phyloP scores from a whole-genome alignment of 768 basidiomycete species.

The Tulasnella sp. region DNA sequence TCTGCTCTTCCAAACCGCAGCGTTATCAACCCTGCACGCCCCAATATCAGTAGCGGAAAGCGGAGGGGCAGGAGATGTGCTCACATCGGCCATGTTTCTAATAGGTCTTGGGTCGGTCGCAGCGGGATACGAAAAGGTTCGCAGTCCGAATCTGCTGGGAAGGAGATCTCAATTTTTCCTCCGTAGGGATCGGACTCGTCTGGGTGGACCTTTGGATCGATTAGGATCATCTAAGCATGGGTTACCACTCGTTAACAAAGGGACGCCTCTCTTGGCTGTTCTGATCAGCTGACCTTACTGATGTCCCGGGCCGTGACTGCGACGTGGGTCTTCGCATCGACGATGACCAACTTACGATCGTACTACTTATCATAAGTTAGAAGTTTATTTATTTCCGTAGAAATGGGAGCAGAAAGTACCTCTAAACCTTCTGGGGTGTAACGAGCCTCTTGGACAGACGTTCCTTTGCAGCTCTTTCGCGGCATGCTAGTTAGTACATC shows the following conservation, averaged over 20 bases:
- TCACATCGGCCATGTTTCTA: constrained; percentile 63
- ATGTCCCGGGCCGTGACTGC: constrained; percentile 72
- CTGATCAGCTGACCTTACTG: constrained; percentile 52
- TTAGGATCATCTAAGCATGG: constrained; percentile 67
- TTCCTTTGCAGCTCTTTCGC: constrained; percentile 73
- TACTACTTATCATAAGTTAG: constrained; percentile 49
- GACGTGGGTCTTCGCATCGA: constrained; percentile 56
- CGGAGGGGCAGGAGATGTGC: constrained; percentile 38
- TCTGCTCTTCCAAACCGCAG: constrained; percentile 54
- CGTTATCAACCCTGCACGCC: constrained; percentile 54
- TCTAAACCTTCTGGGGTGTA: constrained; percentile 69
- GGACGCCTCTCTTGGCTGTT: constrained; percentile 21
- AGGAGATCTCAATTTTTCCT: constrained; percentile 58
- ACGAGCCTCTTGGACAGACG: constrained; percentile 57
- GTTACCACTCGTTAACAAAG: background rate
- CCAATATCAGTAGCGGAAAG: background rate
- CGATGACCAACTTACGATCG: constrained; percentile 72
- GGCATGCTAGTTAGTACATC: background rate
- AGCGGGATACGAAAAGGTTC: constrained; percentile 64
- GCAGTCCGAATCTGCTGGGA: constrained; percentile 63
- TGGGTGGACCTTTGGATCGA: constrained; percentile 57
- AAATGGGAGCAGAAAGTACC: constrained; percentile 47
- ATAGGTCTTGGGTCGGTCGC: constrained; percentile 53
- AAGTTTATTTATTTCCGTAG: background rate
- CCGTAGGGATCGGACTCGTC: constrained; percentile 53